phyloP scores from a whole-genome alignment of 2,329 filamentous ascomycete species.

The Cryphonectria carpinicola region DNA sequence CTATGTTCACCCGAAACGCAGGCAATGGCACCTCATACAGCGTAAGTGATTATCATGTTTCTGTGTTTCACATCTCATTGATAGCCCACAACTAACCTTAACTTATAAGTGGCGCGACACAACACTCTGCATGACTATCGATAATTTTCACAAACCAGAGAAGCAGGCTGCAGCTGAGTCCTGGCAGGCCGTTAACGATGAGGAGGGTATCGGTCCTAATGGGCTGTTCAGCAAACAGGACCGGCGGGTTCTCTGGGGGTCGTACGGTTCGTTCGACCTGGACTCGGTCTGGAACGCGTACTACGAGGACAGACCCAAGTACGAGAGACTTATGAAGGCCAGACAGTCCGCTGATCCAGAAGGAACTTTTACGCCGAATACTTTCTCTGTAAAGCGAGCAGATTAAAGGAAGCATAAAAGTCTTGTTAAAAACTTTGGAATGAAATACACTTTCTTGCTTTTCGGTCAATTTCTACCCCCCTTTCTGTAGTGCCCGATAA shows the following conservation, averaged over 20 bases:
- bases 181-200: constrained; percentile 49
- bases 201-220: constrained; percentile 30
- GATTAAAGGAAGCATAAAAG: not conserved
- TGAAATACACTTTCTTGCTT: too few species aligned
- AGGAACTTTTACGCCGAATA: constrained; percentile 43
- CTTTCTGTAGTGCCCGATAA: too few species aligned
- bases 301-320: constrained; percentile 42
- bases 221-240: constrained; percentile 43
- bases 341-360: constrained; percentile 41
- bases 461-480: too few species aligned
- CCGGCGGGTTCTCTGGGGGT: constrained; percentile 45
- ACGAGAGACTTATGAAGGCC: constrained; percentile 37
- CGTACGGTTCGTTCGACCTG: constrained; percentile 43
- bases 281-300: constrained; percentile 41
- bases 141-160: constrained; percentile 47
- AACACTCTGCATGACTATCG: constrained; percentile 43
- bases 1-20: constrained; percentile 45
- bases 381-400: constrained; percentile 33
- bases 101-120: constrained; percentile 46
- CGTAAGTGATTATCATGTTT: constrained; percentile 17
- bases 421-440: not conserved
- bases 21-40: constrained; percentile 52
- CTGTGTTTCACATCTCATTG: not conserved
- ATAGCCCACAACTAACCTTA: not conserved
- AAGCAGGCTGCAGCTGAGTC: constrained; percentile 41